Evolutionary conservation across 176 grass and related monocot species (phyloP).

Genomic region (Aegilops umbellulata): DNA sequence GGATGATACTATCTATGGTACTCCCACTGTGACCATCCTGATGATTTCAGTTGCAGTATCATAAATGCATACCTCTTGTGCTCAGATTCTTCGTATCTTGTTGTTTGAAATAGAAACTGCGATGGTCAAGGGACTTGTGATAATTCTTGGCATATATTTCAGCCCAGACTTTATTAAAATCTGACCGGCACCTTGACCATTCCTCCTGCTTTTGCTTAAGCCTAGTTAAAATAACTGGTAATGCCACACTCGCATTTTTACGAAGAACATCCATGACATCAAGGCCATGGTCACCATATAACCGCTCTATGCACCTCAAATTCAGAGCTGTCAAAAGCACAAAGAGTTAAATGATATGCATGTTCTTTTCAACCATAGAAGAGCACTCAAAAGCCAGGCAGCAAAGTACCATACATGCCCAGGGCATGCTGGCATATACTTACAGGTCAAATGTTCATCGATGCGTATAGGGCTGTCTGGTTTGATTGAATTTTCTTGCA

Average conservation of each 20-base stretch:
- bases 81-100: slow-evolving; percentile 77
- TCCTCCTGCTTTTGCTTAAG: slow-evolving; percentile 81
- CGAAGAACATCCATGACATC: slow-evolving; percentile 76
- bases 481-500: slow-evolving; percentile 69
- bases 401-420: neutral
- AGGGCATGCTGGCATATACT: slow-evolving; percentile 13
- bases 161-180: slow-evolving; percentile 86
- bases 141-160: slow-evolving; percentile 88
- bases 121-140: slow-evolving; percentile 82
- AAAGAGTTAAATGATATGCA: slow-evolving; percentile 6
- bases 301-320: slow-evolving; percentile 68
- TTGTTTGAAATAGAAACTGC: slow-evolving; percentile 85
- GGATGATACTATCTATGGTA: no score
- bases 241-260: slow-evolving; percentile 63
- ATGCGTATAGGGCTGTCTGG: slow-evolving; percentile 59
- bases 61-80: slow-evolving; percentile 64
- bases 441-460: slow-evolving; percentile 65
- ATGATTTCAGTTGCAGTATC: slow-evolving; percentile 5
- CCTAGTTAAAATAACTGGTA: slow-evolving; percentile 77
- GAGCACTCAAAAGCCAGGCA: neutral
- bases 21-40: no score
- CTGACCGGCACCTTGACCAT: slow-evolving; percentile 69
- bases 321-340: slow-evolving; percentile 48
- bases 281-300: slow-evolving; percentile 80
- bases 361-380: slow-evolving; percentile 1